Conservation (phyloP, 2,329 filamentous ascomycete genomes). For the Pseudogymnoascus sp. region DNA sequence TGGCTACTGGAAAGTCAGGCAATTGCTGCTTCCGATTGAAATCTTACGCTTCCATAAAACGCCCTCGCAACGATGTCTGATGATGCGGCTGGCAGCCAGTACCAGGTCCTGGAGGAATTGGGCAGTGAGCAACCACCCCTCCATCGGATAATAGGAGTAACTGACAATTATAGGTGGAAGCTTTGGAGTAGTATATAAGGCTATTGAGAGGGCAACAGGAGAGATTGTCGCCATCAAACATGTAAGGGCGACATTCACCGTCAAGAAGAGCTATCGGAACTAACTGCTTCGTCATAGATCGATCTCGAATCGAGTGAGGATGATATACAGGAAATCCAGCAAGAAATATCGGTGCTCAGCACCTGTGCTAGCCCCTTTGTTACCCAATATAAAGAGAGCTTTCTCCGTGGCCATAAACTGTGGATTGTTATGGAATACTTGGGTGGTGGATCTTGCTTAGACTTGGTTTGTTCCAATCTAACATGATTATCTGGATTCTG, state of each 20-base stretch:
- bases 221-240: conserved; percentile 96
- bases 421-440: conserved; percentile 99
- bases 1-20: conserved; percentile 7
- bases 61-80: conserved; percentile 38
- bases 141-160: not conserved
- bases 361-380: conserved; percentile 92
- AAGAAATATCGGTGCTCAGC: conserved; percentile 90
- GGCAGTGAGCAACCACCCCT: conserved; percentile 58
- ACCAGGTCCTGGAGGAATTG: conserved; percentile 92
- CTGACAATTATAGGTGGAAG: conserved; percentile 61
- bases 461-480: conserved; percentile 53
- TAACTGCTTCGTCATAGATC: conserved; percentile 53
- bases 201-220: conserved; percentile 81
- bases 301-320: conserved; percentile 98
- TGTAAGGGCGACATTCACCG: conserved; percentile 43
- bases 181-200: conserved; percentile 96
- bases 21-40: not conserved
- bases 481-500: not conserved
- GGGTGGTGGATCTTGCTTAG: conserved; percentile 88
- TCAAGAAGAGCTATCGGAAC: conserved; percentile 12
- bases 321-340: conserved; percentile 96
- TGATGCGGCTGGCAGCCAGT: conserved; percentile 69
- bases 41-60: conserved; percentile 2
- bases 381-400: conserved; percentile 93
- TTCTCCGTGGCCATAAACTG: conserved; percentile 89